Conservation (phyloP, 306 rosid genomes). For the Ceratonia siliqua region DNA sequence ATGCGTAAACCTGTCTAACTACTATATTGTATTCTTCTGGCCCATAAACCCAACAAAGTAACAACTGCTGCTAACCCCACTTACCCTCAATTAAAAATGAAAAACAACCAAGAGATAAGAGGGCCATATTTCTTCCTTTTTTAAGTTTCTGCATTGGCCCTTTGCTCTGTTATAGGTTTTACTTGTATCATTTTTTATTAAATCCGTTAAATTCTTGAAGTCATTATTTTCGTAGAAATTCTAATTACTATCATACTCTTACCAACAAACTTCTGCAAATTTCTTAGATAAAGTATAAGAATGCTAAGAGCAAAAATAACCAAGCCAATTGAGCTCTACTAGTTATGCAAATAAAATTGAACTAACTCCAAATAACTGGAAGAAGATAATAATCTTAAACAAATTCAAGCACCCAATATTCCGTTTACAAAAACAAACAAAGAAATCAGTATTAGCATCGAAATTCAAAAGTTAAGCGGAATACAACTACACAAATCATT, state of each 20-base stretch:
- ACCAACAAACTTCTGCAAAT: background rate
- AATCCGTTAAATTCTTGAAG: background rate
- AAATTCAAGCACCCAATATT: background rate
- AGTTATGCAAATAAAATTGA: background rate
- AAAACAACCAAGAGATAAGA: too few species aligned
- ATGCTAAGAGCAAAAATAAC: background rate
- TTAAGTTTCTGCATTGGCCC: too few species aligned
- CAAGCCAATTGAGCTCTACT: background rate
- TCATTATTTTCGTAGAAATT: background rate
- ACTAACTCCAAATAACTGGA: background rate
- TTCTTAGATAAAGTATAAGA: background rate
- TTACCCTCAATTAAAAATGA: too few species aligned
- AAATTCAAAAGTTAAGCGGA: background rate
- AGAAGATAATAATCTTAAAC: background rate
- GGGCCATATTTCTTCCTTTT: too few species aligned
- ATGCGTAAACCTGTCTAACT: too few species aligned
- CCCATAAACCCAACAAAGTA: too few species aligned
- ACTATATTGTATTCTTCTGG: too few species aligned
- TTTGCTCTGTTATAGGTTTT: background rate
- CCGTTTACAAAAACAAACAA: background rate
- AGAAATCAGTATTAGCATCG: background rate
- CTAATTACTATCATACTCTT: background rate
- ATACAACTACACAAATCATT: background rate
- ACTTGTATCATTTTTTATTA: background rate
- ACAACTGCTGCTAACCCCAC: too few species aligned